These are phyloP conservation scores for Mycena chlorophos DNA, from an alignment of 768 basidiomycete species.

Conservation along the genomic window DNA sequence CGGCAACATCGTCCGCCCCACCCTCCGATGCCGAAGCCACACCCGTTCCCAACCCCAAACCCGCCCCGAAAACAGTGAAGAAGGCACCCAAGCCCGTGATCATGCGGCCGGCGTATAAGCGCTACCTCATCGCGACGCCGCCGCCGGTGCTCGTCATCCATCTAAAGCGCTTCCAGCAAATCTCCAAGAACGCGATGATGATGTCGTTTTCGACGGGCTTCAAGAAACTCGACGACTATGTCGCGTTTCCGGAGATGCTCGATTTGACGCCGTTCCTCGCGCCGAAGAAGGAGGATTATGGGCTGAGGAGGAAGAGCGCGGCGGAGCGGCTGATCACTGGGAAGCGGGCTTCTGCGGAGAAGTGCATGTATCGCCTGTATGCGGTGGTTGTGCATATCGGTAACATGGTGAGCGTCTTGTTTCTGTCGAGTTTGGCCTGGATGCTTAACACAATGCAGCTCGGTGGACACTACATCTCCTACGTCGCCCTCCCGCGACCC, in stretches of 20 bases:
- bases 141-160: constrained; percentile 91
- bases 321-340: constrained; percentile 21
- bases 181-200: constrained; percentile 54
- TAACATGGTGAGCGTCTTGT: constrained; percentile 63
- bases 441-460: constrained; percentile 47
- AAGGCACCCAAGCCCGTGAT: constrained; percentile 59
- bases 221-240: constrained; percentile 90
- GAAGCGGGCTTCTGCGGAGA: constrained; percentile 34
- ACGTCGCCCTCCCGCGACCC: constrained; percentile 65
- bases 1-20: constrained; percentile 31
- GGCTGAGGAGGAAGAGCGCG: constrained; percentile 40
- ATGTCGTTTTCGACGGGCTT: constrained; percentile 69
- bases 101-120: constrained; percentile 86
- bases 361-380: constrained; percentile 69
- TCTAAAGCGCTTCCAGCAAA: constrained; percentile 92
- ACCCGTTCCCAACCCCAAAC: constrained; percentile 1
- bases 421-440: constrained; percentile 11
- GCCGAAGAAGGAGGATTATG: constrained; percentile 73
- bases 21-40: constrained; percentile 23
- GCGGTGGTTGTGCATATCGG: constrained; percentile 86
- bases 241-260: constrained; percentile 85
- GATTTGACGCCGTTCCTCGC: constrained; percentile 87
- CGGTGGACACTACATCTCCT: constrained; percentile 88
- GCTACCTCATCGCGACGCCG: constrained; percentile 84
- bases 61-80: constrained; percentile 27